phyloP scores from a whole-genome alignment of 108 stramenopile species.

The Discostella pseudostelligera region DNA sequence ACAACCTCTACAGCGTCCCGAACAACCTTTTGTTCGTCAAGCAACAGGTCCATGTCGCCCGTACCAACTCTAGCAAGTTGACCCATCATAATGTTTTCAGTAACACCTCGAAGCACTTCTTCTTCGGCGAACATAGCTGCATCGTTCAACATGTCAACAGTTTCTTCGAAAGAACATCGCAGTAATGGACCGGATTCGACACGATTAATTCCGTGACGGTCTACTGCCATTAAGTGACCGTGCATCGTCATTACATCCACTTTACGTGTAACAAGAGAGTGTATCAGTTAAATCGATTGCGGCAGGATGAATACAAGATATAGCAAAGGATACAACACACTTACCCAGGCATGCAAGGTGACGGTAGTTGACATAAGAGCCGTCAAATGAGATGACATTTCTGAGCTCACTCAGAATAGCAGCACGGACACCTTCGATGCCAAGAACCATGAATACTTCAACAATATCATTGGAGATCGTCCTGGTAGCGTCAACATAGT shows the following conservation, averaged over 20 bases:
- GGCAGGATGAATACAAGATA: too few species aligned
- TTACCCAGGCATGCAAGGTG: constrained; percentile 87
- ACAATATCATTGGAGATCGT: constrained; percentile 95
- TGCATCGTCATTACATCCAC: constrained; percentile 99
- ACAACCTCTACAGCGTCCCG: constrained; percentile 89
- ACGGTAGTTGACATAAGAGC: constrained; percentile 98
- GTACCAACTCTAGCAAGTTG: constrained; percentile 94
- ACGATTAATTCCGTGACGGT: constrained; percentile 98
- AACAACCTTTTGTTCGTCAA: constrained; percentile 93
- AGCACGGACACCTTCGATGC: constrained; percentile 95
- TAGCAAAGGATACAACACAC: too few species aligned
- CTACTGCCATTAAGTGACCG: constrained; percentile 96
- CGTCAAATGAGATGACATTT: constrained; percentile 94
- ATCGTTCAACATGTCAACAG: constrained; percentile 98
- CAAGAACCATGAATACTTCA: constrained; percentile 93
- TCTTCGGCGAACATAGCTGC: constrained; percentile 92
- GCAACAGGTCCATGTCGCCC: constrained; percentile 91
- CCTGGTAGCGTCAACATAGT: constrained; percentile 91
- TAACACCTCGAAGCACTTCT: constrained; percentile 94
- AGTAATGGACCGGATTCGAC: constrained; percentile 94
- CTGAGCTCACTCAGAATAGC: constrained; percentile 83
- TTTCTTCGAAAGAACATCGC: constrained; percentile 98
- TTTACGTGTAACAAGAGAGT: too few species aligned
- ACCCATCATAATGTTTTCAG: constrained; percentile 98
- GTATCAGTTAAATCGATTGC: too few species aligned